Evolutionary conservation across 208 protist species (phyloP).

Genomic region (Acanthamoeba lenticulata): DNA sequence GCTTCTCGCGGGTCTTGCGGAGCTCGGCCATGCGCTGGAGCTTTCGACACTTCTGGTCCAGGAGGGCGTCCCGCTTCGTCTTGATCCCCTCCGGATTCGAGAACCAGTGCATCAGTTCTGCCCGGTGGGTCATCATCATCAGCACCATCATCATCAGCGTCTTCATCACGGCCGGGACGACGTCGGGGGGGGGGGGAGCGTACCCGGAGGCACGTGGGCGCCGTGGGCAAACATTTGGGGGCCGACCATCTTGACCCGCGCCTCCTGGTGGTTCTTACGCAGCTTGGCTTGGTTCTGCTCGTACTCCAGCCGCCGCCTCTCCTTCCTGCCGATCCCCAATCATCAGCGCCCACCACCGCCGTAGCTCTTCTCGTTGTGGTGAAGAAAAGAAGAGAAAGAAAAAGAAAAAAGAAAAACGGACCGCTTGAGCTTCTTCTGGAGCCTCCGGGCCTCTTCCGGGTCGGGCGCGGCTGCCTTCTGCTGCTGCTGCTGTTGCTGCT

Average conservation of each 20-base stretch:
- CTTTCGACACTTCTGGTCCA: conserved; percentile 4
- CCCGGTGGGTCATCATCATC: neutral
- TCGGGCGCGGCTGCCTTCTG: neutral
- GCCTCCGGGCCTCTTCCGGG: neutral
- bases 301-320: neutral
- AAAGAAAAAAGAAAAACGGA: neutral
- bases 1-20: conserved; percentile 26
- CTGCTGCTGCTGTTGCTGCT: neutral
- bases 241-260: neutral
- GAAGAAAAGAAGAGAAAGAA: no score
- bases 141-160: neutral
- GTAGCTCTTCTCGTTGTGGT: no score
- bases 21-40: conserved; percentile 44
- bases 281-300: conserved; percentile 5
- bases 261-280: neutral
- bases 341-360: no score
- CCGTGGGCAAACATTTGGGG: conserved; percentile 1
- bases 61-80: neutral
- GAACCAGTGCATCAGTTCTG: conserved; percentile 43
- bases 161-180: neutral
- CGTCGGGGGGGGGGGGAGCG: neutral
- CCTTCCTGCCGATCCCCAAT: neutral
- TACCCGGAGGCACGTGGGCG: conserved; percentile 5
- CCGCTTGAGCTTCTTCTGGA: neutral
- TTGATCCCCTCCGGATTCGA: conserved; percentile 10